Evolutionary conservation across 257 asterid species (phyloP).

Genomic region (Perilla frutescens): DNA sequence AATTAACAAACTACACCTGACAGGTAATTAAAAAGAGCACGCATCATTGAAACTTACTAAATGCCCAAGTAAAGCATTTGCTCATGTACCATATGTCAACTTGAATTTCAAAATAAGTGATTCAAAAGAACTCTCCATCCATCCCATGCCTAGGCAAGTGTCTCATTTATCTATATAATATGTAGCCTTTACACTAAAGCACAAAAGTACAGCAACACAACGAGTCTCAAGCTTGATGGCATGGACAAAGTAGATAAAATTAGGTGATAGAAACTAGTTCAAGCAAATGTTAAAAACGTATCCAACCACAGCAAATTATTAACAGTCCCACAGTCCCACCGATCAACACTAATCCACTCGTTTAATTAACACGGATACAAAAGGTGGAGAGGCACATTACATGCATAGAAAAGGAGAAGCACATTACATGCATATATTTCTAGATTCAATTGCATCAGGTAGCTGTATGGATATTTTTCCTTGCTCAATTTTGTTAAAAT

Average conservation of each 20-base stretch:
- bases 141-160: neutral
- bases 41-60: neutral
- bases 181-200: too few relatives aligned
- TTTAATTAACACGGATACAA: neutral
- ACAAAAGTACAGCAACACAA: neutral
- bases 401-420: neutral
- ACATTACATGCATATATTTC: neutral
- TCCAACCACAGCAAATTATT: neutral
- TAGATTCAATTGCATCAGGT: neutral
- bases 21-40: neutral
- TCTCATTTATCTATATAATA: slow-evolving; percentile 5
- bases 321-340: neutral
- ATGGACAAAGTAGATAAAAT: neutral
- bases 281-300: slow-evolving; percentile 7
- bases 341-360: neutral
- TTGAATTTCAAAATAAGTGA: neutral
- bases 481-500: neutral
- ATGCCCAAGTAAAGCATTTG: neutral
- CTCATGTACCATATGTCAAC: neutral
- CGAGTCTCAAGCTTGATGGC: neutral
- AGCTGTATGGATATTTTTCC: neutral
- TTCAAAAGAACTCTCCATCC: neutral
- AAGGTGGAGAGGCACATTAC: too few relatives aligned
- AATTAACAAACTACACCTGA: neutral
- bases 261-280: neutral